Evolutionary conservation across 2,329 filamentous ascomycete species (phyloP).

Genomic region (Amphichorda felina): DNA sequence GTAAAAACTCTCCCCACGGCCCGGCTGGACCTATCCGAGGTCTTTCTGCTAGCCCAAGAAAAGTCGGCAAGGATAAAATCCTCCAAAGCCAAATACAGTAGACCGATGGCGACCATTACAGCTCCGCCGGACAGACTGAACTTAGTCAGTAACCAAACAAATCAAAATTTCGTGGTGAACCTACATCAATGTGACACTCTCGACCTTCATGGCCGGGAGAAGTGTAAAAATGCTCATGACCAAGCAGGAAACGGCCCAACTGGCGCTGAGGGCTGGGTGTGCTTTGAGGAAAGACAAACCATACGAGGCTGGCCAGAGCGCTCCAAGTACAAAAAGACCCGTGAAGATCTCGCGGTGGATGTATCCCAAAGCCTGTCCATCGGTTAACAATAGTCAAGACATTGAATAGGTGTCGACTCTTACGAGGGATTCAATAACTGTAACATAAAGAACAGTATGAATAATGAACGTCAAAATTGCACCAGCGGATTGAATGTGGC

Average conservation of each 20-base stretch:
- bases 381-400: neutral
- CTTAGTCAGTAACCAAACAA: slow-evolving; percentile 5
- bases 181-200: slow-evolving; percentile 65
- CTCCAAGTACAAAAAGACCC: slow-evolving; percentile 61
- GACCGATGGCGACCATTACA: slow-evolving; percentile 65
- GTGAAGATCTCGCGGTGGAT: slow-evolving; percentile 85
- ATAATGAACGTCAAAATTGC: slow-evolving; percentile 48
- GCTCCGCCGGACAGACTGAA: slow-evolving; percentile 59
- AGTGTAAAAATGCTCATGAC: slow-evolving; percentile 88
- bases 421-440: slow-evolving; percentile 67
- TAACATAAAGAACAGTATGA: slow-evolving; percentile 57
- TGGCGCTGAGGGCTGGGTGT: slow-evolving; percentile 50
- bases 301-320: slow-evolving; percentile 67
- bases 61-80: slow-evolving; percentile 41
- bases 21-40: slow-evolving; percentile 19
- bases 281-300: slow-evolving; percentile 59
- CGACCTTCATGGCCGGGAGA: slow-evolving; percentile 74
- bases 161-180: slow-evolving; percentile 12
- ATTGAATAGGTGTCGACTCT: slow-evolving; percentile 10
- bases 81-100: slow-evolving; percentile 73
- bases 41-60: slow-evolving; percentile 9
- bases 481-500: slow-evolving; percentile 49
- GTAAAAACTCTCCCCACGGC: slow-evolving; percentile 45
- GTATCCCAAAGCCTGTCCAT: slow-evolving; percentile 69
- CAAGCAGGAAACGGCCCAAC: slow-evolving; percentile 67